phyloP scores from a whole-genome alignment of 345 rosid species.

The Boechera retrofracta region DNA sequence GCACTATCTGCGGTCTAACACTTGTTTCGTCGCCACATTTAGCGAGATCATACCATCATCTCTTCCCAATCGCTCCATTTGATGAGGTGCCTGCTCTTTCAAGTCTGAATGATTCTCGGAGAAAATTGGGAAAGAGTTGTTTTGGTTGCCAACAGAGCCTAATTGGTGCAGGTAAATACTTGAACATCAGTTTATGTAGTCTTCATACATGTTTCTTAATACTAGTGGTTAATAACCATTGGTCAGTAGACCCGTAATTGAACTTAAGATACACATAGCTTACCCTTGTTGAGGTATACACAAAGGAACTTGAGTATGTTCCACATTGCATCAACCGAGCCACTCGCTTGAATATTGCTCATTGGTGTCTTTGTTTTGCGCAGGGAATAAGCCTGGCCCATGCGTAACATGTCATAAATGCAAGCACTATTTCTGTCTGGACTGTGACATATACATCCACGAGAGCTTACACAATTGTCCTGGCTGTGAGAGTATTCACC shows the following conservation, averaged over 20 bases:
- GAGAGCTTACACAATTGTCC: conserved; percentile 97
- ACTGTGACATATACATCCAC: conserved; percentile 91
- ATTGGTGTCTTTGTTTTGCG: conserved; percentile 26
- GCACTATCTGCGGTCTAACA: conserved; percentile 82
- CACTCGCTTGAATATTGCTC: neutral
- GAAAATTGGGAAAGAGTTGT: conserved; percentile 56
- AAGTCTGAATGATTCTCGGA: conserved; percentile 47
- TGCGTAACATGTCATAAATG: conserved; percentile 74
- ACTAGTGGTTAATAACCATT: neutral
- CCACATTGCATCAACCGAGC: neutral
- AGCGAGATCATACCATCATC: conserved; percentile 96
- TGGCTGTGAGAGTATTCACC: conserved; percentile 81
- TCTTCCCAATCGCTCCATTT: conserved; percentile 87
- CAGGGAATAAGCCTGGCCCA: conserved; percentile 67
- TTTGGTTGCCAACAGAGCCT: conserved; percentile 90
- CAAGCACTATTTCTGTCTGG: conserved; percentile 76
- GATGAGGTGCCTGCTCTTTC: conserved; percentile 60
- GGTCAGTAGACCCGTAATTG: neutral
- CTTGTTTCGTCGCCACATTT: conserved; percentile 96
- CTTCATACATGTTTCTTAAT: conserved; percentile 11
- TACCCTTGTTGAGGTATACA: neutral
- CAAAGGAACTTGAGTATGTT: neutral
- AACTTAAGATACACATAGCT: neutral
- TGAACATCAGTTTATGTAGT: neutral
- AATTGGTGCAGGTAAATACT: conserved; percentile 57